Evolutionary conservation across 2,329 filamentous ascomycete species (phyloP).

Genomic region (Thielaviopsis punctulata): DNA sequence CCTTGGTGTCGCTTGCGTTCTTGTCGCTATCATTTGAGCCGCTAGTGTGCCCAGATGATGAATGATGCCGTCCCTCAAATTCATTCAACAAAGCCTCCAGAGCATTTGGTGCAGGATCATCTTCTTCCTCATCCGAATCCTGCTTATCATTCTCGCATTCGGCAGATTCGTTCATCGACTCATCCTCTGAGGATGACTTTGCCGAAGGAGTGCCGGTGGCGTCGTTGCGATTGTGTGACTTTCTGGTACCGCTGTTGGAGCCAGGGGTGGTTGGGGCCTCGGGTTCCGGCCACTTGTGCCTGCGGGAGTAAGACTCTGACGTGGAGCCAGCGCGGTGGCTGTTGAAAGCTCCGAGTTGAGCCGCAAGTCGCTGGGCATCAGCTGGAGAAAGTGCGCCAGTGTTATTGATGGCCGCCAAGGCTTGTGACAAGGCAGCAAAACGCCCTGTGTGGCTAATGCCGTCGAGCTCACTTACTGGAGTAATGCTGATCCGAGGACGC

Average conservation of each 20-base stretch:
- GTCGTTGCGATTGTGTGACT: constrained; percentile 40
- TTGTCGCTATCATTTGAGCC: not conserved
- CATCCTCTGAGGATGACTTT: not conserved
- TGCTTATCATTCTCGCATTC: not conserved
- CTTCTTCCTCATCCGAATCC: not conserved
- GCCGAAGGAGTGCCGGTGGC: not conserved
- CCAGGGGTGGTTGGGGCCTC: constrained; percentile 2
- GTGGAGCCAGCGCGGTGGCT: not conserved
- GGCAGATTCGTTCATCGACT: not conserved
- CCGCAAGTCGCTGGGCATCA: constrained; percentile 20
- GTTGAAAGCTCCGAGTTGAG: constrained; percentile 1
- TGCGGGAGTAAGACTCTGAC: not conserved
- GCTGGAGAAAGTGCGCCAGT: constrained; percentile 27
- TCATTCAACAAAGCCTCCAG: not conserved
- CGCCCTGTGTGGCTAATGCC: constrained; percentile 32
- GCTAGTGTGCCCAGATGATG: not conserved
- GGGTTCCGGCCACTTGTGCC: not conserved
- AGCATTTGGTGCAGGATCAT: not conserved
- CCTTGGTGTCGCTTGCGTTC: not conserved
- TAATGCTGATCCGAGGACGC: constrained; percentile 56
- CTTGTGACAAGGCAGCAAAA: constrained; percentile 47
- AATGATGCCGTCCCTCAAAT: not conserved
- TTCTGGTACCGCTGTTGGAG: constrained; percentile 21
- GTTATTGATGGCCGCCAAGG: constrained; percentile 62
- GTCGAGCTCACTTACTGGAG: constrained; percentile 28